Evolutionary conservation across 192 early-diverging fungal genomes (phyloP).

Genomic region (Phycomyces blakesleeanus): DNA sequence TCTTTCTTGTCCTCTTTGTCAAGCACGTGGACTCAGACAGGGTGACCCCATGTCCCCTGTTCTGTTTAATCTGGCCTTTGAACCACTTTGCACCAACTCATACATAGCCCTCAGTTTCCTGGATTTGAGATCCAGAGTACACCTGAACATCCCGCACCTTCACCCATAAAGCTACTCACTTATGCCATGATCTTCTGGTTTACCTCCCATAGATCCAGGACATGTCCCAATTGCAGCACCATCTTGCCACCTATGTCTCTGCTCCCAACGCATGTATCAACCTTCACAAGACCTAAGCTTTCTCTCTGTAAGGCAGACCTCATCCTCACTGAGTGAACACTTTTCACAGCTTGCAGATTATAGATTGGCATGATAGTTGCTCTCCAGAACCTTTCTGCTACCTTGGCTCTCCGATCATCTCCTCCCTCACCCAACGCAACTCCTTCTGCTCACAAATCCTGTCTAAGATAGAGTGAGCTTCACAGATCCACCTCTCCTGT

Average conservation of each 20-base stretch:
- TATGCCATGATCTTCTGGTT: slow-evolving; percentile 25
- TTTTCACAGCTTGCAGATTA: background rate
- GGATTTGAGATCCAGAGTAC: background rate
- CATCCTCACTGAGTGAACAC: background rate
- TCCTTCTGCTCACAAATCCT: background rate
- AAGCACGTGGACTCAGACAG: slow-evolving; percentile 29
- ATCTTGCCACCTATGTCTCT: slow-evolving; percentile 1
- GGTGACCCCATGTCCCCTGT: slow-evolving; percentile 34
- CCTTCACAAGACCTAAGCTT: slow-evolving; percentile 16
- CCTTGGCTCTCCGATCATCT: slow-evolving; percentile 13
- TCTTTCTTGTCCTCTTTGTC: background rate
- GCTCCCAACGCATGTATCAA: slow-evolving; percentile 26
- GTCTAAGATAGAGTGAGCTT: background rate
- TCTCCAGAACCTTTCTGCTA: background rate
- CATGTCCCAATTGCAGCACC: background rate
- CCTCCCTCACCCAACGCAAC: background rate
- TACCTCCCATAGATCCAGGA: slow-evolving; percentile 4
- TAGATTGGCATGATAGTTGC: slow-evolving; percentile 1
- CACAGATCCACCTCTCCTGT: background rate
- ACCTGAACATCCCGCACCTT: background rate
- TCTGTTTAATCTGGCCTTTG: slow-evolving; percentile 29
- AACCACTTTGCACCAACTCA: slow-evolving; percentile 22
- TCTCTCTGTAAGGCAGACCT: slow-evolving; percentile 10
- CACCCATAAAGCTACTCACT: background rate
- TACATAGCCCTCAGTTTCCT: background rate